Evolutionary conservation across 108 stramenopile genomes (phyloP).

Genomic region (Fistulifera solaris): DNA sequence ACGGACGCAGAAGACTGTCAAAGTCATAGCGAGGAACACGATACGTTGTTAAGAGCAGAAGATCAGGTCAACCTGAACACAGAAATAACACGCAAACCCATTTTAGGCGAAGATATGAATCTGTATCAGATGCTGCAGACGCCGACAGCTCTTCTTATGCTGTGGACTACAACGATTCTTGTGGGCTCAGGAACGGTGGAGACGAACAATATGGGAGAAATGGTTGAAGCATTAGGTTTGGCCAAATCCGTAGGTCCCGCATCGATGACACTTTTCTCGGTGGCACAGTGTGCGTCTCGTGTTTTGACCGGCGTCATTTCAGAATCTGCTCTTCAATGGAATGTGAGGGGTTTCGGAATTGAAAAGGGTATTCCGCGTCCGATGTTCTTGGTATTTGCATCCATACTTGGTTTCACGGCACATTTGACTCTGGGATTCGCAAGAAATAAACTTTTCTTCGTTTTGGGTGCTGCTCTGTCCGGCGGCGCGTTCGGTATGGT

Average conservation of each 20-base stretch:
- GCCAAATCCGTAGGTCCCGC: slow-evolving; percentile 42
- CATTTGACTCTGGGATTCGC: slow-evolving; percentile 54
- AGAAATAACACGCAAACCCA: no score
- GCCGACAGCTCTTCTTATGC: slow-evolving; percentile 60
- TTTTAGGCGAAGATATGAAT: neutral
- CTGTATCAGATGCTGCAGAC: slow-evolving; percentile 59
- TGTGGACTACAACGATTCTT: slow-evolving; percentile 65
- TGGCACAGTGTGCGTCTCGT: slow-evolving; percentile 64
- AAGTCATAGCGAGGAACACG: no score
- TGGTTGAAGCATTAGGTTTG: slow-evolving; percentile 73
- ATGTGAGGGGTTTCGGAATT: slow-evolving; percentile 22
- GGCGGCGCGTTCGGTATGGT: slow-evolving; percentile 78
- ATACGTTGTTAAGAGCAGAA: no score
- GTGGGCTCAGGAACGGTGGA: slow-evolving; percentile 75
- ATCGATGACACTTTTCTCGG: slow-evolving; percentile 67
- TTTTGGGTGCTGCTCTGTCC: slow-evolving; percentile 56
- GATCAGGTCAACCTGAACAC: no score
- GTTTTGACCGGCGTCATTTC: slow-evolving; percentile 61
- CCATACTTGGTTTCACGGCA: slow-evolving; percentile 40
- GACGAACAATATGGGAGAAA: slow-evolving; percentile 80
- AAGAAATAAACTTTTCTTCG: slow-evolving; percentile 45
- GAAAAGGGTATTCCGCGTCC: slow-evolving; percentile 56
- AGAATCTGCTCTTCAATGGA: slow-evolving; percentile 48
- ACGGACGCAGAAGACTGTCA: no score
- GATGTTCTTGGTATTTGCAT: slow-evolving; percentile 60